phyloP scores from a whole-genome alignment of 192 early-diverging fungal species.

The Rhizophagus clarus region DNA sequence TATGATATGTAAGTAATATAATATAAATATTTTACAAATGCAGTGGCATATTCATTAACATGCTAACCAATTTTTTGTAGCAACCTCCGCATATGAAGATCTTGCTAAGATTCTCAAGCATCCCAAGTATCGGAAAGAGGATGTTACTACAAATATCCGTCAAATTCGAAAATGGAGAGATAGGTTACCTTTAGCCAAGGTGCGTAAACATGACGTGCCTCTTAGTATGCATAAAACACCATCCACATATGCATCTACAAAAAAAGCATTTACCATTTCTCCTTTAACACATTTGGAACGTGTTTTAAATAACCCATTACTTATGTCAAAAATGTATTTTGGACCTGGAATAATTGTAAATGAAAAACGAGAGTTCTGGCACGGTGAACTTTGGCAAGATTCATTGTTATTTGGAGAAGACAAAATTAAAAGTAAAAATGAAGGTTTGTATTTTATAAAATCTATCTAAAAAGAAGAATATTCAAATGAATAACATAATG shows the following conservation, averaged over 20 bases:
- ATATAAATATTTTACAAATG: background rate
- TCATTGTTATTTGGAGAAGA: background rate
- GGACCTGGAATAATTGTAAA: background rate
- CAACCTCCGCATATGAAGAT: conserved; percentile 17
- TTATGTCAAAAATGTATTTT: conserved; percentile 2
- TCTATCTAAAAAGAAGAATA: background rate
- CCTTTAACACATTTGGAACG: background rate
- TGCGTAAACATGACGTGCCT: background rate
- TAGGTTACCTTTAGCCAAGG: background rate
- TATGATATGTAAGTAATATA: background rate
- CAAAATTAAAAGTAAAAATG: background rate
- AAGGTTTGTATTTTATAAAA: background rate
- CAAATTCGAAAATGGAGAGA: background rate
- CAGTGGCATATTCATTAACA: background rate
- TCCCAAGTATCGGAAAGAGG: background rate
- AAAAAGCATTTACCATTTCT: conserved; percentile 14
- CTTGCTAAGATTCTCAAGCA: background rate
- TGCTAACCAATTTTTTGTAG: background rate
- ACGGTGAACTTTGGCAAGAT: background rate
- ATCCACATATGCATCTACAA: background rate
- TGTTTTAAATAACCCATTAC: background rate
- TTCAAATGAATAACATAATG: background rate
- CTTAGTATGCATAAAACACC: background rate
- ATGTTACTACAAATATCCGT: background rate
- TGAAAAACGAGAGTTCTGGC: background rate